Base-by-base conservation (phyloP, 2,329 filamentous ascomycete species). In the Fusarium nelsonii region DNA sequence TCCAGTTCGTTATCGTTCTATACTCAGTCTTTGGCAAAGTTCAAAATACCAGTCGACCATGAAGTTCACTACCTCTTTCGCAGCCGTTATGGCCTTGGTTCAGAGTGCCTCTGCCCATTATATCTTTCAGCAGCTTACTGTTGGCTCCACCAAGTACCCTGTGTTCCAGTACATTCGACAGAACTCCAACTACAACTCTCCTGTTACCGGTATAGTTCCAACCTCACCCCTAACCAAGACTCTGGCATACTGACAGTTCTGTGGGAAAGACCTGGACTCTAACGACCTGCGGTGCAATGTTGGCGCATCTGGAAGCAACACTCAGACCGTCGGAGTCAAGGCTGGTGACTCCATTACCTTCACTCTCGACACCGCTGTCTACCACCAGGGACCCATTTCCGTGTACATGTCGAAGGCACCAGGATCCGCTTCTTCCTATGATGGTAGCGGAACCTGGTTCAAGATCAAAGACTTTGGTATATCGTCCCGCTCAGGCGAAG, bases 171-270 rank as follows among this genome's bases (percentile, higher is more conserved):
- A 62, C 11, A 62, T 62, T 15, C 45, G 58, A 12, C 45, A 62
- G 5, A 62, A 62, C 57, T 40, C 58, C 1, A 62, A 62, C 33
- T 62, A 62, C 9, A 62, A 62, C 57, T 62, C 58, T 46, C 58
- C 58, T 5, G 58, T 62, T 1, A 62, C 58, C 1, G 58, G 58
- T 62, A 34, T 9, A 26, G 1, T 2, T 7, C 15, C 9, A 1
- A 3, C 9, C 1, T 12, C 3, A 4, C 10, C 4, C 11, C 2
- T 6, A 2, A 4, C 3, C 18, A 1, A 8, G 6, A 18, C 0
- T 3, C 1, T 2, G 15, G 7, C 4, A 16, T 10, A 6, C 39
- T 62, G 1, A 62, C 1, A 3, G 0, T 3, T 2, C 0, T 4
- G 0, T 3, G 0, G 0, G 30, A 3, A 0, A 62, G 58, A 62